A percentile compares a stretch with the other conserved stretches of the same genome.
Evolutionary conservation across 2,329 filamentous ascomycete species (phyloP).

Genomic region (Sporothrix humicola): DNA sequence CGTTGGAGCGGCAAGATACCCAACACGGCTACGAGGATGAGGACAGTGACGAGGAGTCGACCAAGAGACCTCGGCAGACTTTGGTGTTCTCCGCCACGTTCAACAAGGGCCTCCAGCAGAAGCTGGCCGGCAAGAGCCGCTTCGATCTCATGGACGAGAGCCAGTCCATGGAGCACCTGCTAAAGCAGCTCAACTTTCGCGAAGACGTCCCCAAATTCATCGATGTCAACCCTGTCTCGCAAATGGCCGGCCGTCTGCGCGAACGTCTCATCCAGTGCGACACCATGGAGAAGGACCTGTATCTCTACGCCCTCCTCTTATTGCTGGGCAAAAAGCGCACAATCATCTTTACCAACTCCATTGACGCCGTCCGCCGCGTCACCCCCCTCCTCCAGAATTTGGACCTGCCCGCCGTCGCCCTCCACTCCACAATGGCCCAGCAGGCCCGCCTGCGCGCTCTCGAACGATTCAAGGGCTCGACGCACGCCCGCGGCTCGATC

Average conservation of each 20-base stretch:
- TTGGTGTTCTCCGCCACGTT: conserved; percentile 97
- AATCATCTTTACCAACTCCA: conserved; percentile 94
- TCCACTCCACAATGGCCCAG: conserved; percentile 95
- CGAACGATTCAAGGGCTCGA: conserved; percentile 78
- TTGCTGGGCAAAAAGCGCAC: conserved; percentile 81
- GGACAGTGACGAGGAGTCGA: conserved; percentile 50
- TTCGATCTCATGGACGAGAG: conserved; percentile 71
- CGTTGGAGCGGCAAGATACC: conserved; percentile 75
- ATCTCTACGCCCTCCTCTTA: conserved; percentile 85
- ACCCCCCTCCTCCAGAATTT: conserved; percentile 84
- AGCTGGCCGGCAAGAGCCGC: conserved; percentile 78
- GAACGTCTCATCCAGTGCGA: conserved; percentile 92
- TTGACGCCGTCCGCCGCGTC: conserved; percentile 86
- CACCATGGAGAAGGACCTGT: conserved; percentile 95
- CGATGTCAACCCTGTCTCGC: conserved; percentile 85
- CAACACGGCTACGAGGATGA: conserved; percentile 55
- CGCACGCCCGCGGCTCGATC: conserved; percentile 63
- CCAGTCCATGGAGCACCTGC: conserved; percentile 89
- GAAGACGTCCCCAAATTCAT: conserved; percentile 86
- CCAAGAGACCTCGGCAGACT: conserved; percentile 69
- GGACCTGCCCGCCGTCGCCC: conserved; percentile 72
- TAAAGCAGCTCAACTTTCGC: conserved; percentile 87
- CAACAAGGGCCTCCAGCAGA: conserved; percentile 87
- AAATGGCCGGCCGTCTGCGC: conserved; percentile 84
- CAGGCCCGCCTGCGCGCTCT: conserved; percentile 93